phyloP scores from a whole-genome alignment of 495 filamentous ascomycete species.

The Lophiotrema nucula region DNA sequence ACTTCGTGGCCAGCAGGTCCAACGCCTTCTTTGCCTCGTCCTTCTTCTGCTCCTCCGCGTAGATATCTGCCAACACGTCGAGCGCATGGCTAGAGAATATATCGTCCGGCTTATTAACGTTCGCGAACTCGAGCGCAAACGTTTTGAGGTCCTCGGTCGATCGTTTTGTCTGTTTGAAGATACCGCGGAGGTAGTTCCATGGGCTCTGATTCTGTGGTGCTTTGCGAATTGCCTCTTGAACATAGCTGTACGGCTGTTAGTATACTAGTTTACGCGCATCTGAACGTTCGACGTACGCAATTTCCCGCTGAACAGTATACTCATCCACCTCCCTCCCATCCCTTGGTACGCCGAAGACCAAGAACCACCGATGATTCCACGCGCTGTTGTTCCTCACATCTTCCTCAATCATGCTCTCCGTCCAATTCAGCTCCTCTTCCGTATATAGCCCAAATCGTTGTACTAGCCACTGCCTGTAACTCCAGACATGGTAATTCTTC shows the following conservation, averaged over 20 bases:
- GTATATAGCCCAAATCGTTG: slow-evolving; percentile 75
- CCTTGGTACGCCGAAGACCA: slow-evolving; percentile 71
- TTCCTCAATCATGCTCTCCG: slow-evolving; percentile 64
- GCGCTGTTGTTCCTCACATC: slow-evolving; percentile 95
- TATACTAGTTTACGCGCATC: no score
- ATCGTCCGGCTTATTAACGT: slow-evolving; percentile 44
- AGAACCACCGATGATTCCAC: slow-evolving; percentile 93
- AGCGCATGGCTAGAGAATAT: slow-evolving; percentile 70
- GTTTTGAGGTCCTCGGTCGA: slow-evolving; percentile 56
- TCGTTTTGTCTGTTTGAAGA: slow-evolving; percentile 62
- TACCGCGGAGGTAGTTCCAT: slow-evolving; percentile 87
- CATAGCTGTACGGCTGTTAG: no score
- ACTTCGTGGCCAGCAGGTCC: slow-evolving; percentile 73
- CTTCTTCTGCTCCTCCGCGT: slow-evolving; percentile 57
- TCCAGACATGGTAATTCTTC: slow-evolving; percentile 99
- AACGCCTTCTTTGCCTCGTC: slow-evolving; percentile 63
- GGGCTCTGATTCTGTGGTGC: slow-evolving; percentile 92
- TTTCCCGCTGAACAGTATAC: slow-evolving; percentile 69
- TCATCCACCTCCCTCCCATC: slow-evolving; percentile 52
- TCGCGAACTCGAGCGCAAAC: slow-evolving; percentile 68
- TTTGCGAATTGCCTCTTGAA: slow-evolving; percentile 64
- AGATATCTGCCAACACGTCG: slow-evolving; percentile 83
- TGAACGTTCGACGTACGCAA: slow-evolving; percentile 58
- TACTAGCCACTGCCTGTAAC: slow-evolving; percentile 87
- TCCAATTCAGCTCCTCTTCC: slow-evolving; percentile 63